phyloP scores from a whole-genome alignment of 139 green algal genomes.

The Chlorella ohadii region DNA sequence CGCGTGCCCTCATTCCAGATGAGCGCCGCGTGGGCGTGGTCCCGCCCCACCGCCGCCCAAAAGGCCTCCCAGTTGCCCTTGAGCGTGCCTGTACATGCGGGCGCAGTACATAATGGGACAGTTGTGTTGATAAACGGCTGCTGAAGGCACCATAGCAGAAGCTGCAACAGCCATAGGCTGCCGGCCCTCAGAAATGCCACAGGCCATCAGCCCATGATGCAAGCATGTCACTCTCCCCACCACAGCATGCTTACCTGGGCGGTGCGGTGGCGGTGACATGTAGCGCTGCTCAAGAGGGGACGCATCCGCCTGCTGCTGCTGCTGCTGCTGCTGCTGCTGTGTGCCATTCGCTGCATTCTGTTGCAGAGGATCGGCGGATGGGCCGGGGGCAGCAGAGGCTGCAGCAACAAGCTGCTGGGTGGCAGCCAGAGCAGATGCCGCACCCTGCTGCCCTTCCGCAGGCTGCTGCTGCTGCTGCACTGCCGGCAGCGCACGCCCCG shows the following conservation, averaged over 20 bases:
- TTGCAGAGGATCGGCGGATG: background rate
- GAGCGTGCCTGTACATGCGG: constrained; percentile 35
- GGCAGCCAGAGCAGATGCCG: background rate
- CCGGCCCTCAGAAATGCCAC: too few relatives aligned
- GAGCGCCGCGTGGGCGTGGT: constrained; percentile 86
- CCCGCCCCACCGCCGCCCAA: constrained; percentile 67
- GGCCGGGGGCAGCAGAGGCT: background rate
- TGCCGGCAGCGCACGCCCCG: background rate
- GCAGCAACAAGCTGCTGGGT: background rate
- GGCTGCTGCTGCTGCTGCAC: background rate
- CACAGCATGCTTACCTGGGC: background rate
- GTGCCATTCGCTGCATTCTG: background rate
- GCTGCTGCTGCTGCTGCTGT: constrained; percentile 6
- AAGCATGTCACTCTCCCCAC: too few relatives aligned
- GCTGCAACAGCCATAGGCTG: too few relatives aligned
- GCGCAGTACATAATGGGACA: too few relatives aligned
- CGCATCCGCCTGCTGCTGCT: background rate
- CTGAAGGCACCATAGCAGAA: too few relatives aligned
- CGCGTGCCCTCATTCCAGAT: constrained; percentile 91
- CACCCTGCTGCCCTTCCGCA: background rate
- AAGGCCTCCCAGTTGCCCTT: constrained; percentile 86
- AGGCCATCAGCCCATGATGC: too few relatives aligned
- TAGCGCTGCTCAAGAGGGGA: background rate
- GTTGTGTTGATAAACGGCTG: too few relatives aligned
- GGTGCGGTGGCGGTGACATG: background rate